Percentiles rank a stretch among this genome's conserved stretches.
These are phyloP conservation scores for Smallanthus sonchifolius DNA, from an alignment of 129 eudicot genomes.

Conservation along the genomic window DNA sequence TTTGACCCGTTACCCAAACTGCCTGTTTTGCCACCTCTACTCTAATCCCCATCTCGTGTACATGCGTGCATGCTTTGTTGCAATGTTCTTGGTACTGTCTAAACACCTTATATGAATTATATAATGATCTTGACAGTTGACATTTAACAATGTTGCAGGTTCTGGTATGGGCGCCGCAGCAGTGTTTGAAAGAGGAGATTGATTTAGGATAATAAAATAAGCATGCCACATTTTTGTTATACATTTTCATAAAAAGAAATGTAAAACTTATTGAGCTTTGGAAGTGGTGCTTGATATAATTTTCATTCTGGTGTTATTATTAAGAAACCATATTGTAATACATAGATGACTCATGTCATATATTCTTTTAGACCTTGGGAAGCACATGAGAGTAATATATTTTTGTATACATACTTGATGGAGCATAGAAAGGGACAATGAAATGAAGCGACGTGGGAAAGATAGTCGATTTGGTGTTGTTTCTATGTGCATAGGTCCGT, in stretches of 20 bases:
- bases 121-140: neutral
- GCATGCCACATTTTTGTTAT: neutral
- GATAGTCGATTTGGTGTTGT: slow-evolving; percentile 65
- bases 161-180: slow-evolving; percentile 88
- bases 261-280: neutral
- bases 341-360: neutral
- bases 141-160: slow-evolving; percentile 31
- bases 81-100: neutral
- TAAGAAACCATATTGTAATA: slow-evolving; percentile 14
- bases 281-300: neutral
- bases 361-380: neutral
- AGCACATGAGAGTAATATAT: neutral
- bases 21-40: neutral
- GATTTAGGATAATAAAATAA: neutral
- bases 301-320: neutral
- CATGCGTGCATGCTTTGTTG: neutral
- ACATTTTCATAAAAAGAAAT: neutral
- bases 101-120: neutral
- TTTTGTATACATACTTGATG: neutral
- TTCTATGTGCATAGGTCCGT: slow-evolving; percentile 73
- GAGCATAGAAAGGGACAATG: slow-evolving; percentile 22
- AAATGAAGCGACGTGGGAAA: slow-evolving; percentile 68
- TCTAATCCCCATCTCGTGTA: neutral
- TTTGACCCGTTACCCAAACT: neutral
- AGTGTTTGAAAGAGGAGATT: slow-evolving; percentile 62